Conservation (phyloP, 2,329 filamentous ascomycete genomes). For the Hypoxylon rubiginosum region DNA sequence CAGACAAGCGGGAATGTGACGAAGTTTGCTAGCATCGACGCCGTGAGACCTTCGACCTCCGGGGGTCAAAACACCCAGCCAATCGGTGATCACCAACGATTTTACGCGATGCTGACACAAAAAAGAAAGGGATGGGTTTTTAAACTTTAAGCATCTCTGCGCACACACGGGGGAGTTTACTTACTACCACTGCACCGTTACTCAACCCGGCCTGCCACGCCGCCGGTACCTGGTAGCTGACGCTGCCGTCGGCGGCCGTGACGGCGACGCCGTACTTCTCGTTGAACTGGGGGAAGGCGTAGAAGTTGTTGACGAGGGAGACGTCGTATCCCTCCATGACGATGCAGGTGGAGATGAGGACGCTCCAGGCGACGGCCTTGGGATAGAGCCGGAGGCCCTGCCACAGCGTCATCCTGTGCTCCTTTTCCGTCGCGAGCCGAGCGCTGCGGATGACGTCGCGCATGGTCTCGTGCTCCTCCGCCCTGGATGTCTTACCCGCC, state of each 20-base stretch:
- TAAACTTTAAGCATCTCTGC: constrained; percentile 4
- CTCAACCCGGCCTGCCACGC: constrained; percentile 73
- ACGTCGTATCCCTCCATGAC: constrained; percentile 93
- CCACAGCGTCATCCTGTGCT: constrained; percentile 77
- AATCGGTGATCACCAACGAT: constrained; percentile 6
- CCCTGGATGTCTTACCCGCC: constrained; percentile 24
- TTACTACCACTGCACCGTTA: constrained; percentile 58
- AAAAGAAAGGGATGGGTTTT: not conserved
- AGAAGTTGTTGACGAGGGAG: constrained; percentile 85
- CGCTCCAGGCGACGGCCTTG: constrained; percentile 85
- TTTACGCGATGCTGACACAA: not conserved
- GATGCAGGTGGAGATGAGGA: constrained; percentile 91
- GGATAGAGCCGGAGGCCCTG: constrained; percentile 87
- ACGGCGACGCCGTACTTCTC: constrained; percentile 67
- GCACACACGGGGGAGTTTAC: constrained; percentile 23
- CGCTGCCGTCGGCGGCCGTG: constrained; percentile 54
- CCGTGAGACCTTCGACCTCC: constrained; percentile 19
- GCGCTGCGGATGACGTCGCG: constrained; percentile 60
- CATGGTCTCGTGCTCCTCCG: constrained; percentile 40
- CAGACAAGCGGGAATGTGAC: not conserved
- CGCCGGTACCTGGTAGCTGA: constrained; percentile 67
- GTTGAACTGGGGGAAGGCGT: constrained; percentile 70
- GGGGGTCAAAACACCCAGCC: not conserved
- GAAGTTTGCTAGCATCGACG: not conserved
- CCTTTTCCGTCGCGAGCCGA: constrained; percentile 68